Evolutionary conservation across 768 basidiomycete genomes (phyloP).

Genomic region (Lactarius deliciosus): DNA sequence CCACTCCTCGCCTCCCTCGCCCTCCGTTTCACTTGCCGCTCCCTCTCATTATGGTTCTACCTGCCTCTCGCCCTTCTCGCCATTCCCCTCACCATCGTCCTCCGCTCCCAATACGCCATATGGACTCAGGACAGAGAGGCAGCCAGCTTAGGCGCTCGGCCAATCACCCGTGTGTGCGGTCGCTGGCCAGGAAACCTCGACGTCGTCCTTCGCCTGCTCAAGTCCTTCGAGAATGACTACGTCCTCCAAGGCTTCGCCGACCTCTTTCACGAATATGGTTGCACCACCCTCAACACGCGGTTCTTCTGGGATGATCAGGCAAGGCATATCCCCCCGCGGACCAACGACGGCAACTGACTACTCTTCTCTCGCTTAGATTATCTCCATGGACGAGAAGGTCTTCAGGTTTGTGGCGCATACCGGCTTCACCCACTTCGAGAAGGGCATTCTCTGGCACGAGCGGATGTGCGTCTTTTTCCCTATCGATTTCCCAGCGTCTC

Average conservation of each 20-base stretch:
- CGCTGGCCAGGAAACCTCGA: slow-evolving; percentile 39
- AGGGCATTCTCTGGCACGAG: slow-evolving; percentile 29
- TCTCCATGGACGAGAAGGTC: slow-evolving; percentile 27
- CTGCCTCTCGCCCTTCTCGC: slow-evolving; percentile 11
- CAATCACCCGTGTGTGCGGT: slow-evolving; percentile 35
- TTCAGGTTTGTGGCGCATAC: slow-evolving; percentile 27
- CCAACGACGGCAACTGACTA: background rate
- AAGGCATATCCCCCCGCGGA: background rate
- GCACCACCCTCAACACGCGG: slow-evolving; percentile 36
- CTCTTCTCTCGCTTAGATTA: slow-evolving; percentile 19
- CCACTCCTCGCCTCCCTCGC: slow-evolving; percentile 22
- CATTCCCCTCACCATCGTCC: slow-evolving; percentile 15
- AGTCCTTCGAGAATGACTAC: slow-evolving; percentile 32
- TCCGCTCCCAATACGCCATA: slow-evolving; percentile 15
- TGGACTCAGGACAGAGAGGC: slow-evolving; percentile 28
- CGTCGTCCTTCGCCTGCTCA: slow-evolving; percentile 32
- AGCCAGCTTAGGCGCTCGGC: slow-evolving; percentile 25
- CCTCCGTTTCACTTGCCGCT: slow-evolving; percentile 4
- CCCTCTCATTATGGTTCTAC: slow-evolving; percentile 5
- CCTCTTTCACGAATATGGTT: slow-evolving; percentile 33
- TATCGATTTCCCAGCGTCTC: background rate
- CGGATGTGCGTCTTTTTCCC: slow-evolving; percentile 23
- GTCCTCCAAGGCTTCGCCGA: slow-evolving; percentile 33
- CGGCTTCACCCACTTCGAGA: slow-evolving; percentile 29
- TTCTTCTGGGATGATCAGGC: slow-evolving; percentile 39